Base-by-base conservation (phyloP, 148 eudicot species). In the Pouteria glomerata region DNA sequence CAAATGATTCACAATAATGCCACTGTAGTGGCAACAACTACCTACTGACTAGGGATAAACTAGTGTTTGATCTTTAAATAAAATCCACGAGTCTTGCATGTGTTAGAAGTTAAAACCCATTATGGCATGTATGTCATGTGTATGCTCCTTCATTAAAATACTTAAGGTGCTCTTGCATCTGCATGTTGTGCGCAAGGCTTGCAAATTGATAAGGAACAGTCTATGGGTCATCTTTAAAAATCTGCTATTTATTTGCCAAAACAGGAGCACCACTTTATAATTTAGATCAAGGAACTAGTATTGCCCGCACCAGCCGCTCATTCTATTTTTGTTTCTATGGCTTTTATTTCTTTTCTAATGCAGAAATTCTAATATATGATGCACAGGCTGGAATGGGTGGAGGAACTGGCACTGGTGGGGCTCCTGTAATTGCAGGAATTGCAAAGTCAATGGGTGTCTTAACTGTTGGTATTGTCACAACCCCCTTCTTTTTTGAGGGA, bases 341-440 rank as follows among this genome's bases (percentile, higher is more conserved):
- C 27, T 60, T n/a, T 48, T 45, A 21, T 61, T 60, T 26, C 63
- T 37, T 68, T 64, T 74, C 12, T 52, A 58, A 47, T 31, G 3
- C 57, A 44, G 56, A 64, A 57, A 55, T 26, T 77, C 34, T 26
- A 21, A 30, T 30, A 47, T 62, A 24, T 73, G 57, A 70, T 62
- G n/a, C 78, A 76, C 90, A 95, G 97, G 99, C 97, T 69, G 99
- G 99, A 57, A 95, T 95, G 99, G 99, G 99, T 79, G 99, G 99
- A 73, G 99, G 99, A 60, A 95, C 99, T 26, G 99, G 99, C 47
- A 92, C 99, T 41, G 99, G 99, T 74, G 99, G 85, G n/a, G 97
- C 97, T 45, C 99, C 99, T 37, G 75, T 92, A 68, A 90, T 95
- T 69, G 99, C 99, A 66, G 94, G 94, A 60, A 68, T 90, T 77